Percentiles rank a stretch among this genome's conserved stretches.
phyloP scores from a whole-genome alignment of 805 yeast genomes.

The Sugiyamaella valdiviana region DNA sequence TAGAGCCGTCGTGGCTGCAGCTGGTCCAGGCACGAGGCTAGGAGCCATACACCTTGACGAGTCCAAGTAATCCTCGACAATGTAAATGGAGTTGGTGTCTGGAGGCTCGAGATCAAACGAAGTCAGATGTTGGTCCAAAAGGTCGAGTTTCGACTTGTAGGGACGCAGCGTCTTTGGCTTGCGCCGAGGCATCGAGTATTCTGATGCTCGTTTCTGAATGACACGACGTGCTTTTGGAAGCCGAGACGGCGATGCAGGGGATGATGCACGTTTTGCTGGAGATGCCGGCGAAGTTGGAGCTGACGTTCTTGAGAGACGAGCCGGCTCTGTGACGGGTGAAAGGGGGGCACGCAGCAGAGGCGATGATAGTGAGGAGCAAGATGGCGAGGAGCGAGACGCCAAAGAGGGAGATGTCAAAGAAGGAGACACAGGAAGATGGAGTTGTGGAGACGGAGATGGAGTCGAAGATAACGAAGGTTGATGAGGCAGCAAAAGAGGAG shows the following conservation, averaged over 20 bases:
- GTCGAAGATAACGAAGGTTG: no score
- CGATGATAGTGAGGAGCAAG: no score
- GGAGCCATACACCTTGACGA: neutral
- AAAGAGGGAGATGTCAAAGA: no score
- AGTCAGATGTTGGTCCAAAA: slow-evolving; percentile 36
- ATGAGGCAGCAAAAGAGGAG: no score
- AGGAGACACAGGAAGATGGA: no score
- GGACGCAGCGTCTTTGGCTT: slow-evolving; percentile 8
- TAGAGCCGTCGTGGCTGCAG: neutral
- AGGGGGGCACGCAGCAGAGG: no score
- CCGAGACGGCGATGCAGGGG: neutral
- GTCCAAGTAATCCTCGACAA: slow-evolving; percentile 29
- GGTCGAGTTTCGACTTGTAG: slow-evolving; percentile 33
- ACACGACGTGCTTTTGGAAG: neutral
- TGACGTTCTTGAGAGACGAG: neutral
- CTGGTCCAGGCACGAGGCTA: neutral
- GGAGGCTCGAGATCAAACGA: slow-evolving; percentile 25
- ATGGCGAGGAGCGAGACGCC: no score
- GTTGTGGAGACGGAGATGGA: no score
- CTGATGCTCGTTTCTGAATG: slow-evolving; percentile 2
- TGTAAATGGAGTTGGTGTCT: slow-evolving; percentile 16
- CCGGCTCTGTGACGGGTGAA: no score
- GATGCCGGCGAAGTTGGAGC: neutral
- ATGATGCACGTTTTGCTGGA: neutral
- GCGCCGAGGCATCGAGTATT: neutral